A percentile compares a stretch with the other conserved stretches of the same genome.
Evolutionary conservation across 371 early-diverging fungal genomes (phyloP).

Genomic region (Phascolomyces articulosus): DNA sequence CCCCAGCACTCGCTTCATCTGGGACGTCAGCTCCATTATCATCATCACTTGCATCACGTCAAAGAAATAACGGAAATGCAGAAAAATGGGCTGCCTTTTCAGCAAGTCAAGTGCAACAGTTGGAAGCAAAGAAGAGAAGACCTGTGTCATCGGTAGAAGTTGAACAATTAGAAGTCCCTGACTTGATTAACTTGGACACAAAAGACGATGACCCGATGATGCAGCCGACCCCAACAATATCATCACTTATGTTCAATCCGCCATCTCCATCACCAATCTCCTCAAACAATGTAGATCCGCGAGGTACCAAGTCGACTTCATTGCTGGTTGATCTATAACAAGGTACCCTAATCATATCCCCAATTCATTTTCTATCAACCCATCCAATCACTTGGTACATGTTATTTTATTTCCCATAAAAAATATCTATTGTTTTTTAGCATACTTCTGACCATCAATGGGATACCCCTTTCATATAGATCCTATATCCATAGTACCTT

Average conservation of each 20-base stretch:
- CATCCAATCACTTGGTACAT: too few species aligned
- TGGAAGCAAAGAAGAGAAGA: background rate
- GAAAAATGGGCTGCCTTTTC: background rate
- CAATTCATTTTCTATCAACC: too few species aligned
- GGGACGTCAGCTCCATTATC: too few species aligned
- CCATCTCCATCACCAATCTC: background rate
- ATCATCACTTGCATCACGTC: background rate
- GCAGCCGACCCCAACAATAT: background rate
- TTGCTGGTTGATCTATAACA: background rate
- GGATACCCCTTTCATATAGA: too few species aligned
- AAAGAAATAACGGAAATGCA: background rate
- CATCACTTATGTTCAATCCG: background rate
- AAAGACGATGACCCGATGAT: background rate
- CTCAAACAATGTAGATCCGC: background rate
- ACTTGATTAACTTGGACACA: background rate
- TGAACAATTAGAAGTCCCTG: background rate
- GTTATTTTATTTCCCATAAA: too few species aligned
- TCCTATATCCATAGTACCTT: too few species aligned
- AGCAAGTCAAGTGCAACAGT: background rate
- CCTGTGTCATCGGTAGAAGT: too few species aligned
- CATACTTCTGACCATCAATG: too few species aligned
- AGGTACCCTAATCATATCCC: background rate
- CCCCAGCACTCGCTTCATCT: too few species aligned
- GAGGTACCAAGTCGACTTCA: background rate
- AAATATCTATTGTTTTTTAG: too few species aligned